Evolutionary conservation across 1,139 yeast genomes (phyloP).

Genomic region (Geotrichum citri-aurantii): DNA sequence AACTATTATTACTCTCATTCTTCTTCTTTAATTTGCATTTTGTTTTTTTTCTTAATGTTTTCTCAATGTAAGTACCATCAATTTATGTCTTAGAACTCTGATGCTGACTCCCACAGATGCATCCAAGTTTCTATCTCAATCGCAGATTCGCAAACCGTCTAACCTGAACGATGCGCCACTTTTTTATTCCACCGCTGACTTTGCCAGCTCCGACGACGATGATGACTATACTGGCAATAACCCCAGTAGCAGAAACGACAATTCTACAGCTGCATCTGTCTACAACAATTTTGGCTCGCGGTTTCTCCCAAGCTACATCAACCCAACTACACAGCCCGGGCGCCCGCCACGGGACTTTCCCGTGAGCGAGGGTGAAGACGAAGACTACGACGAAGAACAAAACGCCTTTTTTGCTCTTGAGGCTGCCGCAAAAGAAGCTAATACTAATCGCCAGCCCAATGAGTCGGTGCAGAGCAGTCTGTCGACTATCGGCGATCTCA

Average conservation of each 20-base stretch:
- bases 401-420: slow-evolving; percentile 14
- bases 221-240: slow-evolving; percentile 18
- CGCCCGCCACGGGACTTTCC: background rate
- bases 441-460: background rate
- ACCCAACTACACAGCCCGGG: slow-evolving; percentile 2
- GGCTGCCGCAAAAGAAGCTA: slow-evolving; percentile 13
- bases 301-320: slow-evolving; percentile 21
- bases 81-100: slow-evolving; percentile 4
- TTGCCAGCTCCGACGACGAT: slow-evolving; percentile 24
- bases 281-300: slow-evolving; percentile 24
- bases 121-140: slow-evolving; percentile 37
- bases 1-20: background rate
- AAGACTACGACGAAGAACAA: slow-evolving; percentile 15
- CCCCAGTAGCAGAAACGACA: background rate
- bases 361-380: slow-evolving; percentile 13
- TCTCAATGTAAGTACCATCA: slow-evolving; percentile 29
- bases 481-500: slow-evolving; percentile 5
- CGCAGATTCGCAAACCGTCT: slow-evolving; percentile 27
- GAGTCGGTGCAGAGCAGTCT: slow-evolving; percentile 10
- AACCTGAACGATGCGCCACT: slow-evolving; percentile 29
- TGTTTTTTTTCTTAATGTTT: slow-evolving; percentile 23
- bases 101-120: slow-evolving; percentile 31
- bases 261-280: slow-evolving; percentile 11
- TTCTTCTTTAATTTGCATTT: background rate
- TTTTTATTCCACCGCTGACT: slow-evolving; percentile 31